Base-by-base conservation (phyloP, 306 rosid genomes). In the Dalbergia cultrata region DNA sequence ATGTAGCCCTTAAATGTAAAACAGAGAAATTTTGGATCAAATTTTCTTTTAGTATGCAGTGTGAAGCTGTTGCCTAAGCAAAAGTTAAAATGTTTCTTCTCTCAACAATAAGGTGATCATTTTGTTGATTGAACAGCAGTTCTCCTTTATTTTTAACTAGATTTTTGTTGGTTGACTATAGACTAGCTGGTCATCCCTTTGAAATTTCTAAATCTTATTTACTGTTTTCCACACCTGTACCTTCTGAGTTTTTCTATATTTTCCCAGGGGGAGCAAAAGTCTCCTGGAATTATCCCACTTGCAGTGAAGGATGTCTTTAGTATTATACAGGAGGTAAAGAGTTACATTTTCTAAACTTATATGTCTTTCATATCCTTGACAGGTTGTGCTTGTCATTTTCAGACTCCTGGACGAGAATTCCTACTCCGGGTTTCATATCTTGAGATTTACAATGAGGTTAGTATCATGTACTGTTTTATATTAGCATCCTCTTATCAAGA, bases 361-460 rank as follows among this genome's bases (percentile, higher is more conserved):
- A 53, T 58, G 49, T 18, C 67, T 37, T 50, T 34, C 56, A 33
- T 54, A 67, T 67, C 45, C 56, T 71, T 76, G 58, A 72, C 61
- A 69, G 66, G 47, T 21, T 16, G 31, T 54, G 50, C 77, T 86
- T 74, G 81, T 70, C 59, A 69, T 76, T 83, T 65, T 80, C 85
- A 91, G 97, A 93, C 93, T 56, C 97, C 97, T 59, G 90, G 87
- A 75, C 88, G 93, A 14, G 94, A 93, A 83, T 93, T 89, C 88
- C 94, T 93, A 72, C 96, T 93, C 54, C 97, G 93, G 22, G 92
- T 93, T 50, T 93, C 97, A 9, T 93, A 93, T 88, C 90, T 93
- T 72, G 97, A 93, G 88, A 93, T 93, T 63, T 93, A 93, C 82
- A 93, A 93, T 61, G 97, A 93, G 97, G 97, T 93, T 67, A 89